Percentiles rank a stretch among this genome's conserved stretches.
These are phyloP conservation scores for Thoreauomyces humboldtii DNA, from an alignment of 192 early-diverging fungal genomes.

Conservation along the genomic window DNA sequence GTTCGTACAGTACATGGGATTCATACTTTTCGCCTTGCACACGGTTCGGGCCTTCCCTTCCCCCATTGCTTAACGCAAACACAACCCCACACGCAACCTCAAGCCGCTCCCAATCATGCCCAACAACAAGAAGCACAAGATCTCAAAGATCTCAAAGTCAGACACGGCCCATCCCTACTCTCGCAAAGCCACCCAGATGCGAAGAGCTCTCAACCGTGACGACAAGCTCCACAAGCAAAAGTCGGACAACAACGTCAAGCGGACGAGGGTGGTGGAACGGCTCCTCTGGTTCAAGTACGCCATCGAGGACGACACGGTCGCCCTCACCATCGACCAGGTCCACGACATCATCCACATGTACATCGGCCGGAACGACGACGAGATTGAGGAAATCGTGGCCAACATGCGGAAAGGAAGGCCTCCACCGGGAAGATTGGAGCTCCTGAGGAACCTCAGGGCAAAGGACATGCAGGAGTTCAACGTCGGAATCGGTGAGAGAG, in stretches of 20 bases:
- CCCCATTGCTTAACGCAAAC: no score
- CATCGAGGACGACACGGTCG: conserved; percentile 41
- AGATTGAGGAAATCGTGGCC: conserved; percentile 48
- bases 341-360: conserved; percentile 54
- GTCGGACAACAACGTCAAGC: conserved; percentile 34
- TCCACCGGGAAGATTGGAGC: conserved; percentile 32
- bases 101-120: no score
- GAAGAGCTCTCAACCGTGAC: conserved; percentile 58
- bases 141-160: conserved; percentile 53
- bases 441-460: conserved; percentile 34
- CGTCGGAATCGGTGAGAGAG: conserved; percentile 37
- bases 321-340: conserved; percentile 37
- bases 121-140: conserved; percentile 55
- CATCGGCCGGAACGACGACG: conserved; percentile 57
- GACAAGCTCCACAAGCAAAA: conserved; percentile 46
- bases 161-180: conserved; percentile 76
- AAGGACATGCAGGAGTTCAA: conserved; percentile 45
- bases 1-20: no score
- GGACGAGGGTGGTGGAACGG: conserved; percentile 48
- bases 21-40: no score
- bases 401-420: conserved; percentile 41
- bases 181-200: conserved; percentile 67
- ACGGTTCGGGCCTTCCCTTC: no score
- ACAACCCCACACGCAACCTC: no score
- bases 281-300: conserved; percentile 67